Conservation (phyloP, 768 basidiomycete genomes). For the Kwoniella sp. region DNA sequence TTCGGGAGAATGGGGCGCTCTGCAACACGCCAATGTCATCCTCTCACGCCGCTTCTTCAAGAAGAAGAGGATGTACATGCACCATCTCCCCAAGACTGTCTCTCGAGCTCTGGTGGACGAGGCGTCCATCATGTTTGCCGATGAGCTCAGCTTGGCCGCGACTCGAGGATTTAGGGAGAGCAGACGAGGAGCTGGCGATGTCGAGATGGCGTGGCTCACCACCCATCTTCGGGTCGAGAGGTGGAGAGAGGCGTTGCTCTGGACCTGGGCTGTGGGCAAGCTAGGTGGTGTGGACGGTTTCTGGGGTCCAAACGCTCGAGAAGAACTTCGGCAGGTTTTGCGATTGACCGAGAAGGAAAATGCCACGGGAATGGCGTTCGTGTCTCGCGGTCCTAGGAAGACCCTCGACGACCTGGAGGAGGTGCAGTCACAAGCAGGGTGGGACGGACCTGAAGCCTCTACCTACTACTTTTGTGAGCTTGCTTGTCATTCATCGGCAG, state of each 20-base stretch:
- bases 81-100: slow-evolving; percentile 44
- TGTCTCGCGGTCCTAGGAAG: slow-evolving; percentile 9
- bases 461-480: slow-evolving; percentile 36
- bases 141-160: slow-evolving; percentile 29
- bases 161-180: slow-evolving; percentile 40
- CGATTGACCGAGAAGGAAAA: slow-evolving; percentile 1
- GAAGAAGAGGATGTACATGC: slow-evolving; percentile 33
- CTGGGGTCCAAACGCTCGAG: slow-evolving; percentile 30
- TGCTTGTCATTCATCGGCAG: background rate
- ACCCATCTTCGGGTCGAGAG: slow-evolving; percentile 42
- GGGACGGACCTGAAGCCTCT: slow-evolving; percentile 29
- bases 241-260: slow-evolving; percentile 47
- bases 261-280: slow-evolving; percentile 42
- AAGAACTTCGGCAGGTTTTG: slow-evolving; percentile 24
- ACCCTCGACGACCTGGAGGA: slow-evolving; percentile 28
- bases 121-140: slow-evolving; percentile 37
- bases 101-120: slow-evolving; percentile 31
- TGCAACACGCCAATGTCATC: slow-evolving; percentile 39
- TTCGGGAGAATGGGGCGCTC: slow-evolving; percentile 47
- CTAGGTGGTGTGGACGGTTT: slow-evolving; percentile 30
- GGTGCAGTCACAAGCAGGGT: slow-evolving; percentile 16
- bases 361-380: background rate
- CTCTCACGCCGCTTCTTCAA: slow-evolving; percentile 38
- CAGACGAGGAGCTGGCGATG: slow-evolving; percentile 30
- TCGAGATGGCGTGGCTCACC: slow-evolving; percentile 42